A percentile compares a stretch with the other conserved stretches of the same genome.
These are phyloP conservation scores for Melaleuca alternifolia DNA, from an alignment of 345 rosid genomes.

Conservation along the genomic window DNA sequence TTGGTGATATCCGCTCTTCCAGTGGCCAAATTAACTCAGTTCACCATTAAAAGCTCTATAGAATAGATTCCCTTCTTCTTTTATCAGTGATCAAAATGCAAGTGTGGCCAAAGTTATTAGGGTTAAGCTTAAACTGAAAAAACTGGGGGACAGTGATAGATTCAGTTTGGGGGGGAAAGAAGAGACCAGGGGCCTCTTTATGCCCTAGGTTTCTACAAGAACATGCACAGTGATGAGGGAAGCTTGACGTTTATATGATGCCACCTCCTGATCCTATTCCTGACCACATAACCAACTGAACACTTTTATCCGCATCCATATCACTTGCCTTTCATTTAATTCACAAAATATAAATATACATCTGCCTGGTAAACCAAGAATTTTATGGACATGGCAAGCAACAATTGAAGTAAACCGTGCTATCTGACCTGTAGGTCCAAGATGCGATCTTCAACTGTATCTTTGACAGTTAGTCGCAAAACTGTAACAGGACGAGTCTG, in stretches of 20 bases:
- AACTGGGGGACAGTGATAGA: neutral
- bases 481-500: conserved; percentile 90
- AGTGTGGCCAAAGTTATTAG: neutral
- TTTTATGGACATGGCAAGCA: neutral
- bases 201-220: neutral
- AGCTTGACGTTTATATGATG: neutral
- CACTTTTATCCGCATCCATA: neutral
- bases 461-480: conserved; percentile 73
- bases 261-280: neutral
- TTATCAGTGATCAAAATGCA: neutral
- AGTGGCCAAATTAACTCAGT: neutral
- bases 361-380: neutral
- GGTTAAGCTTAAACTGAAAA: neutral
- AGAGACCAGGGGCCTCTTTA: too few relatives aligned
- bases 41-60: neutral
- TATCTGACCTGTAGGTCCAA: conserved; percentile 67
- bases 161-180: neutral
- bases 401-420: neutral
- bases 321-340: neutral
- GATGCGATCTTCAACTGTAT: conserved; percentile 91
- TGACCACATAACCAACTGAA: neutral
- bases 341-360: neutral
- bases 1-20: neutral
- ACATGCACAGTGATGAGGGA: neutral
- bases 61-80: neutral